phyloP scores from a whole-genome alignment of 768 basidiomycete species.

The Termitomyces bulborhizus region DNA sequence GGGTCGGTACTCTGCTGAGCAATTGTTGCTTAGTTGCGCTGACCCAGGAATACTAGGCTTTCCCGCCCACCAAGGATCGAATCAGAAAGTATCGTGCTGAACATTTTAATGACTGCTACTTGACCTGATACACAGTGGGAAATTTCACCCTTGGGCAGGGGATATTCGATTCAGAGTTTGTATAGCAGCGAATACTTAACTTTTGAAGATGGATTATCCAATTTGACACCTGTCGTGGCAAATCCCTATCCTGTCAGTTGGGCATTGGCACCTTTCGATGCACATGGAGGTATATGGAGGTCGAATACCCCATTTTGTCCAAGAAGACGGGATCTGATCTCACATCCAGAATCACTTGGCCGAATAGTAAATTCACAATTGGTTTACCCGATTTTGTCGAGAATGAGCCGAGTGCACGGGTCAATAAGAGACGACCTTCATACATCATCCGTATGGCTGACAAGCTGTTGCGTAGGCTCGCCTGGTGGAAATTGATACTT shows the following conservation, averaged over 20 bases:
- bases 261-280: slow-evolving; percentile 18
- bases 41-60: slow-evolving; percentile 4
- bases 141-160: slow-evolving; percentile 21
- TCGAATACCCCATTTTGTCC: not conserved
- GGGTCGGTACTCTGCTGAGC: not conserved
- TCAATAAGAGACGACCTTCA: not conserved
- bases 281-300: slow-evolving; percentile 14
- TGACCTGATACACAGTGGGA: slow-evolving; percentile 19
- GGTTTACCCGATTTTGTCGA: not conserved
- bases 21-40: not conserved
- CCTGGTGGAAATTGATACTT: not conserved
- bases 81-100: slow-evolving; percentile 20
- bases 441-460: not conserved
- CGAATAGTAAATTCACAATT: not conserved
- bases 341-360: not conserved
- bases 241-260: slow-evolving; percentile 26
- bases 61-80: slow-evolving; percentile 18
- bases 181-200: slow-evolving; percentile 22
- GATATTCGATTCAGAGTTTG: slow-evolving; percentile 24
- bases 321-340: not conserved
- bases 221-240: slow-evolving; percentile 16
- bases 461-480: not conserved
- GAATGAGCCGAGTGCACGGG: not conserved
- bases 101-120: too few species aligned
- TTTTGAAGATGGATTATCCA: slow-evolving; percentile 15